Evolutionary conservation across 805 yeast genomes (phyloP).

Genomic region (Brettanomyces naardenensis): DNA sequence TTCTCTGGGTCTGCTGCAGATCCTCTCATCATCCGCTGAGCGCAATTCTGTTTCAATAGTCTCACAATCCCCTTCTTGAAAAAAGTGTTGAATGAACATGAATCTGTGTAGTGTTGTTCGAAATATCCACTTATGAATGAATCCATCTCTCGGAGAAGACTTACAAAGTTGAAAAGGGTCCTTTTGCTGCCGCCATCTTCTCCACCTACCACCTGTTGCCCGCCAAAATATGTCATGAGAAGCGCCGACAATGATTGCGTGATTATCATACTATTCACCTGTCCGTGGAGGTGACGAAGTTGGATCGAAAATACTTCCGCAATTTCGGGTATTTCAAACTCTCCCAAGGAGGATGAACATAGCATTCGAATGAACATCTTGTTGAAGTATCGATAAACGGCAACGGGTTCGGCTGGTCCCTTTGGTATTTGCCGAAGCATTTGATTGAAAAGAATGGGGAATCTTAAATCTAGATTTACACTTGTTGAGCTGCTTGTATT

Average conservation of each 20-base stretch:
- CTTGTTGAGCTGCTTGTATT: constrained; percentile 8
- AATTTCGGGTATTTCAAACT: not conserved
- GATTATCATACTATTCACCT: not conserved
- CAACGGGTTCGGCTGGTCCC: not conserved
- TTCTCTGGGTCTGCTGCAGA: not conserved
- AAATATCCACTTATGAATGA: not conserved
- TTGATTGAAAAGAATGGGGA: constrained; percentile 12
- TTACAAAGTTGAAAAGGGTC: not conserved
- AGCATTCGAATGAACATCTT: constrained; percentile 11
- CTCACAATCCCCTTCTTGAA: not conserved
- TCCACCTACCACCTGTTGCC: not conserved
- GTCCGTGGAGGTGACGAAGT: not conserved
- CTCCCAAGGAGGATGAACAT: constrained; percentile 3
- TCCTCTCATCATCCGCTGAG: not conserved
- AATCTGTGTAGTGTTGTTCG: not conserved
- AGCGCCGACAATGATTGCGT: not conserved
- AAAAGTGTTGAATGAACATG: not conserved
- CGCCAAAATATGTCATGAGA: not conserved
- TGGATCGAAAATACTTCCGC: not conserved
- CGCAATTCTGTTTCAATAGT: not conserved
- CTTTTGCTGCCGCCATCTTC: not conserved
- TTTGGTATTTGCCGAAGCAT: constrained; percentile 3
- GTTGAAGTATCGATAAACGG: constrained; percentile 12
- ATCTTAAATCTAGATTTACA: constrained; percentile 12
- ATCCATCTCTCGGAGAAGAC: not conserved